These are phyloP conservation scores for Arachnopeziza araneosa DNA, from an alignment of 2,329 filamentous ascomycete species.

Conservation along the genomic window DNA sequence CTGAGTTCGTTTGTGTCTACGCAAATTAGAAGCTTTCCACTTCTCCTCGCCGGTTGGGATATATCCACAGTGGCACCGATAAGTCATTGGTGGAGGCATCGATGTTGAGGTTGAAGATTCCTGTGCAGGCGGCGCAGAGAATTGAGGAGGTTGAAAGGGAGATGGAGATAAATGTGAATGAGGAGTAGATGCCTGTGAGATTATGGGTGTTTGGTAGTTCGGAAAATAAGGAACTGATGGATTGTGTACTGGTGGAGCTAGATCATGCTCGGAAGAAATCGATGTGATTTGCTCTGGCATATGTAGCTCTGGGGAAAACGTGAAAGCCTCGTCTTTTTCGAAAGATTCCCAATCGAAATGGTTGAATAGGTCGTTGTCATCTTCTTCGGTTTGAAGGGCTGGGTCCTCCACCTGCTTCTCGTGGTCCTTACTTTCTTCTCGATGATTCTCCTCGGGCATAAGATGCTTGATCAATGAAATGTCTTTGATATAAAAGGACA, in stretches of 20 bases:
- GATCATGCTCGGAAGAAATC: background rate
- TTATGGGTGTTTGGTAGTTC: background rate
- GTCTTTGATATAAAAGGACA: constrained; percentile 14
- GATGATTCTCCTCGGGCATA: constrained; percentile 18
- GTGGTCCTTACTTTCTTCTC: constrained; percentile 5
- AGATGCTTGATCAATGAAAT: constrained; percentile 18
- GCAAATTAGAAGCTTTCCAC: constrained; percentile 26
- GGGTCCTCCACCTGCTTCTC: constrained; percentile 6
- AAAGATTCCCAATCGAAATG: constrained; percentile 5
- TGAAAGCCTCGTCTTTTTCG: background rate
- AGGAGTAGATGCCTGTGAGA: background rate
- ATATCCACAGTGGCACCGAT: constrained; percentile 16
- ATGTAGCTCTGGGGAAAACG: background rate
- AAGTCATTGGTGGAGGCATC: constrained; percentile 4
- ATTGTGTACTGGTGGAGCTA: background rate
- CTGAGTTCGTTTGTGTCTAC: constrained; percentile 21
- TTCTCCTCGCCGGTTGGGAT: constrained; percentile 20
- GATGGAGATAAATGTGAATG: background rate
- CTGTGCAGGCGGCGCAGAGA: background rate
- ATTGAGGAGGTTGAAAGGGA: background rate
- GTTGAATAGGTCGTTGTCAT: constrained; percentile 1
- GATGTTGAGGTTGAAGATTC: background rate
- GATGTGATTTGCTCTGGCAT: background rate
- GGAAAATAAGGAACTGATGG: background rate
- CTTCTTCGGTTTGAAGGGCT: constrained; percentile 3